Percentiles rank a stretch among this genome's conserved stretches.
Evolutionary conservation across 306 rosid species (phyloP).

Genomic region (Astragalus glycyphyllos): DNA sequence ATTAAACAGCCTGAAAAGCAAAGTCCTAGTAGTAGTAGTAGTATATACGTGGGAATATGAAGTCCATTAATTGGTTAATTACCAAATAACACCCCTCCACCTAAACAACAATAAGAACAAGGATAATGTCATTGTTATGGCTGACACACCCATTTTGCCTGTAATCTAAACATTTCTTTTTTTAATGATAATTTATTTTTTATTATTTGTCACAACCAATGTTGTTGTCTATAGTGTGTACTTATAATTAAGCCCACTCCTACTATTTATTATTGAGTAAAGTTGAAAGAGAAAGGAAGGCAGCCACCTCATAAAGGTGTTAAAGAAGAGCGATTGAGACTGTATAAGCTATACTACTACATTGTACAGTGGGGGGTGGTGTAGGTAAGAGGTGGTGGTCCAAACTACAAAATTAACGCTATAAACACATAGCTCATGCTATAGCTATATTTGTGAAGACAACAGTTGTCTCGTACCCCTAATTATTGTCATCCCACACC

Average conservation of each 20-base stretch:
- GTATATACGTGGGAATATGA: slow-evolving; percentile 28
- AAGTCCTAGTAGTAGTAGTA: slow-evolving; percentile 12
- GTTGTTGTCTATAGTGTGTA: slow-evolving; percentile 5
- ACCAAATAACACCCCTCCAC: slow-evolving; percentile 24
- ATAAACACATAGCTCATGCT: slow-evolving; percentile 40
- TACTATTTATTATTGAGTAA: slow-evolving; percentile 36
- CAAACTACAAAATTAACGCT: slow-evolving; percentile 35
- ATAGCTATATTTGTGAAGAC: slow-evolving; percentile 54
- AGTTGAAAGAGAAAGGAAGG: slow-evolving; percentile 43
- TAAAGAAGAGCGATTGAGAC: slow-evolving; percentile 34
- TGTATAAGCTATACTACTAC: slow-evolving; percentile 5
- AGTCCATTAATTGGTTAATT: slow-evolving; percentile 35
- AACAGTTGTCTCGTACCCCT: slow-evolving; percentile 46
- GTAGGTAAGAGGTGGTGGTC: slow-evolving; percentile 49
- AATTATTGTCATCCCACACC: slow-evolving; percentile 47
- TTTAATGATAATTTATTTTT: neutral
- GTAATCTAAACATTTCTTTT: neutral
- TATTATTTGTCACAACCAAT: neutral
- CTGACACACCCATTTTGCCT: slow-evolving; percentile 36
- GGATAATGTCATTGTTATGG: slow-evolving; percentile 36
- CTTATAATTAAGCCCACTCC: slow-evolving; percentile 31
- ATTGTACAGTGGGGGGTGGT: slow-evolving; percentile 37
- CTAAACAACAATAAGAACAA: slow-evolving; percentile 17
- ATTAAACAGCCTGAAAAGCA: neutral
- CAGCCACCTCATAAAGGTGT: slow-evolving; percentile 50